Evolutionary conservation across 2,329 filamentous ascomycete genomes (phyloP), one percentile per base, ranked within the genome.

Genomic region (Clarireedia hainanense): DNA sequence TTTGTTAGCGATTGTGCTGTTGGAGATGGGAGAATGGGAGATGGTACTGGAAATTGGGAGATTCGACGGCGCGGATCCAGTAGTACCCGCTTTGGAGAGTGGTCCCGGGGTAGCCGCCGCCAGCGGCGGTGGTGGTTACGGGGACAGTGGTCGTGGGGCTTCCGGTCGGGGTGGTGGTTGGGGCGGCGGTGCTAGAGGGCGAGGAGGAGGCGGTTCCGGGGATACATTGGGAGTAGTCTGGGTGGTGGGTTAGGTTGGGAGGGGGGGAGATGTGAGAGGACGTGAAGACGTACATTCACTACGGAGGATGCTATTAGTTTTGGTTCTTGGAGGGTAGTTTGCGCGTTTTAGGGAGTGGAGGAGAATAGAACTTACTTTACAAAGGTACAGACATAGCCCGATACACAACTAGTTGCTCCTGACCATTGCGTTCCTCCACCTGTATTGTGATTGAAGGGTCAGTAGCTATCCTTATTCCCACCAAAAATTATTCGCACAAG

Each of bases 1-100:
- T 20, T 20, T 20, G 30, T 53, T 34, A 52, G 27, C 9, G 4
- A 9, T 37, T 6, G 2, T 20, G 2, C 6, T 15, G 5, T 9
- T n/a, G n/a, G n/a, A 17, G 42, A 45, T 5, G 42, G n/a, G 42
- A 20, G 14, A 15, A 27, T 20, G 12, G 6, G 6, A 50, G 6
- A 9, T 42, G 24, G 40, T 74, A 76, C 70, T 79, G 77, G 67
- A 75, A 83, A 68, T 83, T 83, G 39, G 80, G 80, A 0, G 74
- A 67, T 27, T 73, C 76, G 2, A 83, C 80, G 0, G 76, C 79
- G 6, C 80, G 77, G 61, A 84, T 78, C 78, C 79, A 81, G 51
- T 59, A 58, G 17, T 61, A 57, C 12, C 55, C 50, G 45, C 50
- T 57, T 34, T 54, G 52, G 2, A 55, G 56, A 2, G 50, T 50